Evolutionary conservation across 345 rosid species (phyloP).

Genomic region (Trapa bicornis): DNA sequence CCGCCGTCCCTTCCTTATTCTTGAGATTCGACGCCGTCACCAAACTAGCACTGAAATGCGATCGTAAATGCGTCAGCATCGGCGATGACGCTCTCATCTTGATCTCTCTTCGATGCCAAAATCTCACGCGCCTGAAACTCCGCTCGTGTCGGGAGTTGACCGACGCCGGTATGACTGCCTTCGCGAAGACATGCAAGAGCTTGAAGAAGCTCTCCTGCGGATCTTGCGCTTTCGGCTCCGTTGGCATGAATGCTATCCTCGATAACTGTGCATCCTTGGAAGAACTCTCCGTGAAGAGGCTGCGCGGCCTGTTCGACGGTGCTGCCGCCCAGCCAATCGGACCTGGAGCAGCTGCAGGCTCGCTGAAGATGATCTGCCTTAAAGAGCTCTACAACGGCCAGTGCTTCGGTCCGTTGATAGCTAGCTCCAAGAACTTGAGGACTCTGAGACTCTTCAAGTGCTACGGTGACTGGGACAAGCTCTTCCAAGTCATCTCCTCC

Average conservation of each 20-base stretch:
- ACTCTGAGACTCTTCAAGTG: conserved; percentile 71
- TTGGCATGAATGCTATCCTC: conserved; percentile 73
- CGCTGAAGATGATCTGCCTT: conserved; percentile 53
- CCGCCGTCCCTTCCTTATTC: conserved; percentile 37
- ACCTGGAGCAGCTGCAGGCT: conserved; percentile 43
- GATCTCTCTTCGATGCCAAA: conserved; percentile 56
- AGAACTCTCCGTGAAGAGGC: conserved; percentile 75
- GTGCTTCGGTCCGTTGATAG: conserved; percentile 59
- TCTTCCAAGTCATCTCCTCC: conserved; percentile 32
- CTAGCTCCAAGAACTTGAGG: conserved; percentile 46
- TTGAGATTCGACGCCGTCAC: conserved; percentile 77
- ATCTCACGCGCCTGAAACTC: conserved; percentile 69
- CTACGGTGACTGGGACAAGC: conserved; percentile 72
- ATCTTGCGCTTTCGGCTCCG: conserved; percentile 73
- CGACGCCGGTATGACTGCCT: conserved; percentile 49
- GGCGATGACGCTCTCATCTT: conserved; percentile 56
- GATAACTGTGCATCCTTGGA: conserved; percentile 58
- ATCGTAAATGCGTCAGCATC: conserved; percentile 60
- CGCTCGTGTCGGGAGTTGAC: conserved; percentile 75
- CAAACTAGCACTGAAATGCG: conserved; percentile 75
- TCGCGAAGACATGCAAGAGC: conserved; percentile 57
- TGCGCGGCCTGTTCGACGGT: conserved; percentile 49
- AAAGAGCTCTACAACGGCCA: conserved; percentile 69
- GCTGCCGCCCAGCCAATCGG: conserved; percentile 51
- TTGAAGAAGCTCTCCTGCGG: conserved; percentile 77